Percentiles rank a stretch among this genome's conserved stretches.
phyloP scores from a whole-genome alignment of 2,329 filamentous ascomycete species.

The Sarocladiaceae sp. region DNA sequence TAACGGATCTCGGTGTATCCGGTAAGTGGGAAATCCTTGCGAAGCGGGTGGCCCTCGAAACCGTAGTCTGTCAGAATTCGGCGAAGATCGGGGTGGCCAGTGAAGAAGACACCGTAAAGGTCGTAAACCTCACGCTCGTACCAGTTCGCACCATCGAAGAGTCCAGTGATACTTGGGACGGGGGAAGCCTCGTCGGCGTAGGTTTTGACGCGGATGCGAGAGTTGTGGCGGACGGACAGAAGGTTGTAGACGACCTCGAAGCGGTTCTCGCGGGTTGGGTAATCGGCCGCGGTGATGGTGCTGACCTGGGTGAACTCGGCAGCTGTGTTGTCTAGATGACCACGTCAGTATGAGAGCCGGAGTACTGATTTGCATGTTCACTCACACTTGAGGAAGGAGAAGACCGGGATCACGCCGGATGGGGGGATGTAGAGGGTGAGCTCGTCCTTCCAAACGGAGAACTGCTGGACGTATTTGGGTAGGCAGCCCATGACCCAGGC shows the following conservation, averaged over 20 bases:
- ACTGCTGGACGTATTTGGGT: constrained; percentile 98
- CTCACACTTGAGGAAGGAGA: constrained; percentile 82
- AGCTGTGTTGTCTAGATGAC: constrained; percentile 71
- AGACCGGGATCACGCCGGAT: constrained; percentile 80
- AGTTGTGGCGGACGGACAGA: constrained; percentile 91
- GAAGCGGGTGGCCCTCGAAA: constrained; percentile 92
- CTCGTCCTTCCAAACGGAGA: constrained; percentile 99
- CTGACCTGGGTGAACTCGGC: constrained; percentile 94
- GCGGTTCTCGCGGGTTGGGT: constrained; percentile 87
- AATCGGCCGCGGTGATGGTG: constrained; percentile 92
- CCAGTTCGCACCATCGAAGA: constrained; percentile 97
- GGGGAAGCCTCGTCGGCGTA: constrained; percentile 95
- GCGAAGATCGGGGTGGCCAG: constrained; percentile 87
- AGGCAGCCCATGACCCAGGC: constrained; percentile 94
- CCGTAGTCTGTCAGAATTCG: constrained; percentile 99
- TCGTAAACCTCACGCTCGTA: constrained; percentile 98
- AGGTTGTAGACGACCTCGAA: constrained; percentile 99
- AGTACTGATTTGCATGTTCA: constrained; percentile 11
- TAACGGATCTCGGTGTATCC: constrained; percentile 98
- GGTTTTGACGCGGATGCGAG: constrained; percentile 94
- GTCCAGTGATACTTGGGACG: constrained; percentile 76
- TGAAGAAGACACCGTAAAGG: constrained; percentile 94
- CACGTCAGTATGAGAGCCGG: constrained; percentile 10
- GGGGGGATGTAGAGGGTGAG: constrained; percentile 90
- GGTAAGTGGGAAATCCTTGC: constrained; percentile 97